These are phyloP conservation scores for Chondrostereum purpureum DNA, from an alignment of 1,284 basidiomycete species.

Conservation along the genomic window DNA sequence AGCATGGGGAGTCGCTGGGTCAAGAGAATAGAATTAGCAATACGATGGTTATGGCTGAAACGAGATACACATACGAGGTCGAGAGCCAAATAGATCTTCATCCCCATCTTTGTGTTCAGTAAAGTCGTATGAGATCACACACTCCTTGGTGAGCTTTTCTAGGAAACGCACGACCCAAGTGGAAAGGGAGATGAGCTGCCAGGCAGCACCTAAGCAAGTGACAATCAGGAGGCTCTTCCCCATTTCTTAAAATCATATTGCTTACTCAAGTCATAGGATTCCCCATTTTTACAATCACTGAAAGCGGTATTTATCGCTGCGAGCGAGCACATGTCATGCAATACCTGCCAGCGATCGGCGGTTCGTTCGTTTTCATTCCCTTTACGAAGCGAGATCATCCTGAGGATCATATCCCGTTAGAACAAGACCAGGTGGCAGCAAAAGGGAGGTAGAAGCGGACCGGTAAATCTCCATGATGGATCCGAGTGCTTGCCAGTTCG, in stretches of 20 bases:
- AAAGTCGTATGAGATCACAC: slow-evolving; percentile 38
- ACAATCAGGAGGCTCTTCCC: too few species aligned
- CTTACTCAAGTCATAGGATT: slow-evolving; percentile 9
- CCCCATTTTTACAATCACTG: slow-evolving; percentile 53
- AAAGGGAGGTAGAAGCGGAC: slow-evolving; percentile 19
- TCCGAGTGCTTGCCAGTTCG: slow-evolving; percentile 43
- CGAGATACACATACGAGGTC: slow-evolving; percentile 14
- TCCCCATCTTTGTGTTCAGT: slow-evolving; percentile 10
- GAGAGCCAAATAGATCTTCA: slow-evolving; percentile 16
- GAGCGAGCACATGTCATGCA: slow-evolving; percentile 60
- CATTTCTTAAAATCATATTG: too few species aligned
- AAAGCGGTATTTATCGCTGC: slow-evolving; percentile 55
- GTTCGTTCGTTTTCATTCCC: slow-evolving; percentile 28
- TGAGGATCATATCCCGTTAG: slow-evolving; percentile 28
- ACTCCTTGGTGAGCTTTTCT: slow-evolving; percentile 60
- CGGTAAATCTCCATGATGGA: slow-evolving; percentile 51
- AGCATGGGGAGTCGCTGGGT: slow-evolving; percentile 1
- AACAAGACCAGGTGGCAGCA: slow-evolving; percentile 6
- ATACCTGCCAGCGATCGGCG: slow-evolving; percentile 47
- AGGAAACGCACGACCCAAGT: slow-evolving; percentile 54
- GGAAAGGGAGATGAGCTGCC: slow-evolving; percentile 59
- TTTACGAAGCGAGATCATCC: slow-evolving; percentile 18
- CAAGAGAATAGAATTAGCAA: too few species aligned
- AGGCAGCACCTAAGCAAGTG: slow-evolving; percentile 49
- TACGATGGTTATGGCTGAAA: not conserved